Percentiles rank a stretch among this genome's conserved stretches.
phyloP scores from a whole-genome alignment of 2,329 filamentous ascomycete genomes.

The Clonostachys chloroleuca region DNA sequence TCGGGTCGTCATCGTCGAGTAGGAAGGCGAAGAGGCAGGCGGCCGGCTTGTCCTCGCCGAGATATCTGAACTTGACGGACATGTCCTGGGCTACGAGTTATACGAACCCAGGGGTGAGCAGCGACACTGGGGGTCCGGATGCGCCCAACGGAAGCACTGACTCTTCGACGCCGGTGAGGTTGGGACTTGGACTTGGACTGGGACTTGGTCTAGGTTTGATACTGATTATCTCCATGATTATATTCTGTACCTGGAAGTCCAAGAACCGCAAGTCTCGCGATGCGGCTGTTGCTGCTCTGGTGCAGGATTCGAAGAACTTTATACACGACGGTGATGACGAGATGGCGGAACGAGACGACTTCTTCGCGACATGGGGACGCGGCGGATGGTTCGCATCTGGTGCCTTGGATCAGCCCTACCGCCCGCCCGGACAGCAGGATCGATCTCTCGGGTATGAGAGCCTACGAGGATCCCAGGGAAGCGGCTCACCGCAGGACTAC shows the following conservation, averaged over 20 bases:
- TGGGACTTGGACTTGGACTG: slow-evolving; percentile 61
- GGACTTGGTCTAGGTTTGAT: slow-evolving; percentile 55
- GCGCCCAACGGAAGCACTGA: slow-evolving; percentile 13
- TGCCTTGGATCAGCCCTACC: slow-evolving; percentile 28
- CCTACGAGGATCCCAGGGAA: slow-evolving; percentile 32
- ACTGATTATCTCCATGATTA: slow-evolving; percentile 38
- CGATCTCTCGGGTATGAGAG: slow-evolving; percentile 45
- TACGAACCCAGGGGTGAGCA: slow-evolving; percentile 31
- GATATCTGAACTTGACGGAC: slow-evolving; percentile 55
- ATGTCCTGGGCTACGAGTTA: slow-evolving; percentile 48
- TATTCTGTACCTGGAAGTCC: slow-evolving; percentile 40
- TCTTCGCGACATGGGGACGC: slow-evolving; percentile 17
- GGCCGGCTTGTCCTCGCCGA: slow-evolving; percentile 13
- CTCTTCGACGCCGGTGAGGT: slow-evolving; percentile 13
- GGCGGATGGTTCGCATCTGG: slow-evolving; percentile 40
- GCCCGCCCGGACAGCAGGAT: slow-evolving; percentile 12
- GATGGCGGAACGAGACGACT: slow-evolving; percentile 36
- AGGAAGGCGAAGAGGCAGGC: slow-evolving; percentile 25
- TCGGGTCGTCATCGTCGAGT: slow-evolving; percentile 22
- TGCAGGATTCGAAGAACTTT: slow-evolving; percentile 44
- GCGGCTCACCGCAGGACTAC: slow-evolving; percentile 15
- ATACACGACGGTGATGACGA: slow-evolving; percentile 33
- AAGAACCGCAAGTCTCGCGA: slow-evolving; percentile 32
- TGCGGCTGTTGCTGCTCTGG: slow-evolving; percentile 40
- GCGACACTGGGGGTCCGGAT: slow-evolving; percentile 1